phyloP scores from a whole-genome alignment of 345 rosid species.

The Arabis alpina region DNA sequence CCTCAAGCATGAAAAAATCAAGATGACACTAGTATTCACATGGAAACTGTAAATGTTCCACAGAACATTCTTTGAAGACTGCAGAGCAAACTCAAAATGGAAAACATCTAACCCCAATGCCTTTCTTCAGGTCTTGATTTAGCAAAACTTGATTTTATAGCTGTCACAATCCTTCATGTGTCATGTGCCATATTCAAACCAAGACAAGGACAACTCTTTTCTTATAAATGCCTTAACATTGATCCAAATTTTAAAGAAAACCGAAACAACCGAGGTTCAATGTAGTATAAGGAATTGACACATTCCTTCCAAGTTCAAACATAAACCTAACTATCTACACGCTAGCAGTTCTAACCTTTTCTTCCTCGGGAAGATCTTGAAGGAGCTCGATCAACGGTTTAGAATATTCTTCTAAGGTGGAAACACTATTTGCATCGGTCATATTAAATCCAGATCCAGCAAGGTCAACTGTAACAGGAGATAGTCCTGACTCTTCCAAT shows the following conservation, averaged over 20 bases:
- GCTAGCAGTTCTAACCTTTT: constrained; percentile 57
- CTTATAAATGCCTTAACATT: neutral
- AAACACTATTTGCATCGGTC: constrained; percentile 61
- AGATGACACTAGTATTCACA: constrained; percentile 7
- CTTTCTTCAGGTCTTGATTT: no score
- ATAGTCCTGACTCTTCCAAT: constrained; percentile 78
- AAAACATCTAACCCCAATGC: neutral
- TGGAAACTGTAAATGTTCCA: neutral
- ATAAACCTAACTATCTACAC: neutral
- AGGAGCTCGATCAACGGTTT: constrained; percentile 68
- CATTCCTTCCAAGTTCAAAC: constrained; percentile 1
- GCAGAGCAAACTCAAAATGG: constrained; percentile 9
- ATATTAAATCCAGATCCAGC: constrained; percentile 78
- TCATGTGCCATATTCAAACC: neutral
- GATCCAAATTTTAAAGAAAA: neutral
- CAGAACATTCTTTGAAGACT: neutral
- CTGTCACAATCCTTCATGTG: neutral
- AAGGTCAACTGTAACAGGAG: constrained; percentile 75
- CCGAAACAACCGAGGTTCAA: neutral
- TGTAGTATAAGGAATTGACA: neutral
- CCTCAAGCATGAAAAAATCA: neutral
- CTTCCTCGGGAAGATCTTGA: constrained; percentile 69
- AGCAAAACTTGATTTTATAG: neutral
- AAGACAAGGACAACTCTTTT: constrained; percentile 3
- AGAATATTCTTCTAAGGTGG: constrained; percentile 78